Conservation (phyloP, 306 rosid genomes). For the Rubus parviflorus region DNA sequence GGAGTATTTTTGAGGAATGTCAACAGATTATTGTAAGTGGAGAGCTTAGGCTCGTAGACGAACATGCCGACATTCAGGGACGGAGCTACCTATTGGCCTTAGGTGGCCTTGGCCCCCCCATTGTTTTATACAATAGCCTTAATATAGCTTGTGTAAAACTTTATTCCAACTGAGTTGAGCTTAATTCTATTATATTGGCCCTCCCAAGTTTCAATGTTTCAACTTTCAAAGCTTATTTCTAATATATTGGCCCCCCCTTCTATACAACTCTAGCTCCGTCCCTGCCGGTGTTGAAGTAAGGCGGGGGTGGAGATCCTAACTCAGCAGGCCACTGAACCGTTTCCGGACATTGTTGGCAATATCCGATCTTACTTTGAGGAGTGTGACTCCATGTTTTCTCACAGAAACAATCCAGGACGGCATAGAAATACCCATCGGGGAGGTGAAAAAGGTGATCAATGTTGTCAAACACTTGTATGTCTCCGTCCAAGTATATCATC, state of each 20-base stretch:
- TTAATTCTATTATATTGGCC: too few relatives aligned
- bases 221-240: too few relatives aligned
- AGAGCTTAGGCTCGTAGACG: constrained; percentile 1
- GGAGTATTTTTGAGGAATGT: neutral
- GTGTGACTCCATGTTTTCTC: constrained; percentile 20
- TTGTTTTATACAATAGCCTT: too few relatives aligned
- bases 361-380: neutral
- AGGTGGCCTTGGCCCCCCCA: too few relatives aligned
- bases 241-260: too few relatives aligned
- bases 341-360: constrained; percentile 10
- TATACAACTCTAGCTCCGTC: too few relatives aligned
- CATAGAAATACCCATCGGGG: neutral
- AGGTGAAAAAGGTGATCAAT: constrained; percentile 7
- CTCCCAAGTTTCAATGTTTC: too few relatives aligned
- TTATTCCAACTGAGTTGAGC: too few relatives aligned
- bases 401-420: constrained; percentile 15
- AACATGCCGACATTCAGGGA: too few relatives aligned
- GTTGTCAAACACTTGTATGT: constrained; percentile 13
- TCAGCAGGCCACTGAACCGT: constrained; percentile 16
- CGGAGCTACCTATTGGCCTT: too few relatives aligned
- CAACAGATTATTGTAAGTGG: constrained; percentile 5
- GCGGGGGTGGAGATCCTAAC: neutral
- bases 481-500: constrained; percentile 19
- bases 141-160: too few relatives aligned
- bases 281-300: constrained; percentile 16